Percentiles rank a stretch among this genome's conserved stretches.
Conservation (phyloP, 2,329 filamentous ascomycete species). For the Calonectria leucothoes region DNA sequence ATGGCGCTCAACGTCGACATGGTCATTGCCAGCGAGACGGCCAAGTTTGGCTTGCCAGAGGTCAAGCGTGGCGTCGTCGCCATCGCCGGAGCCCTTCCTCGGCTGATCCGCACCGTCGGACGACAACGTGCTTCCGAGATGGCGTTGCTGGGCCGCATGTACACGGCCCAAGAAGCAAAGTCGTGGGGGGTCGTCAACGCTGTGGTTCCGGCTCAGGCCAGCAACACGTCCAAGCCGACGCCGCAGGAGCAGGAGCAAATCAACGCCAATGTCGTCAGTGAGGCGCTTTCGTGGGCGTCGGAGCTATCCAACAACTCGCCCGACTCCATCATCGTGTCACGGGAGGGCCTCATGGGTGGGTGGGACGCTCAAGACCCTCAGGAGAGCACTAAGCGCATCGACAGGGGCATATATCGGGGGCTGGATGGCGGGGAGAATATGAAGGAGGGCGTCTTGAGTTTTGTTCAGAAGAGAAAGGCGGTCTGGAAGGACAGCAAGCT, state of each 20-base stretch:
- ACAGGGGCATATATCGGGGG: slow-evolving; percentile 67
- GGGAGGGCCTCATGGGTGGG: slow-evolving; percentile 77
- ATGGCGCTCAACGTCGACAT: slow-evolving; percentile 79
- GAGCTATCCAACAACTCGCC: slow-evolving; percentile 76
- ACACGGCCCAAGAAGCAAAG: slow-evolving; percentile 69
- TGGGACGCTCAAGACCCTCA: slow-evolving; percentile 78
- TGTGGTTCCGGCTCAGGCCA: slow-evolving; percentile 56
- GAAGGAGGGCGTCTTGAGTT: slow-evolving; percentile 78
- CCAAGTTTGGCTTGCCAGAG: slow-evolving; percentile 76
- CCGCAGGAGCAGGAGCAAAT: slow-evolving; percentile 2
- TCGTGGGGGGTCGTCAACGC: slow-evolving; percentile 79
- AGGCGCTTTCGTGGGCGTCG: slow-evolving; percentile 71
- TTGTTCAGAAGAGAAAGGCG: slow-evolving; percentile 80
- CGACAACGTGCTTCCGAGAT: slow-evolving; percentile 78
- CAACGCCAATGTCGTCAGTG: slow-evolving; percentile 59
- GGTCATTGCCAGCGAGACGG: slow-evolving; percentile 66
- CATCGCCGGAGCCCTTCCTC: slow-evolving; percentile 75
- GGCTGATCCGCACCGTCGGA: slow-evolving; percentile 72
- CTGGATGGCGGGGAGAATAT: slow-evolving; percentile 78
- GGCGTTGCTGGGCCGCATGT: slow-evolving; percentile 71
- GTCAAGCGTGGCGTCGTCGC: slow-evolving; percentile 77
- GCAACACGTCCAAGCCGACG: not conserved
- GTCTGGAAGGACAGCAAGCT: slow-evolving; percentile 74
- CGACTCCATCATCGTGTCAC: slow-evolving; percentile 79
- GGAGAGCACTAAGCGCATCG: slow-evolving; percentile 68